Evolutionary conservation across 2,329 filamentous ascomycete genomes (phyloP), one percentile per base, ranked within the genome.

Genomic region (Xylaria sp.): DNA sequence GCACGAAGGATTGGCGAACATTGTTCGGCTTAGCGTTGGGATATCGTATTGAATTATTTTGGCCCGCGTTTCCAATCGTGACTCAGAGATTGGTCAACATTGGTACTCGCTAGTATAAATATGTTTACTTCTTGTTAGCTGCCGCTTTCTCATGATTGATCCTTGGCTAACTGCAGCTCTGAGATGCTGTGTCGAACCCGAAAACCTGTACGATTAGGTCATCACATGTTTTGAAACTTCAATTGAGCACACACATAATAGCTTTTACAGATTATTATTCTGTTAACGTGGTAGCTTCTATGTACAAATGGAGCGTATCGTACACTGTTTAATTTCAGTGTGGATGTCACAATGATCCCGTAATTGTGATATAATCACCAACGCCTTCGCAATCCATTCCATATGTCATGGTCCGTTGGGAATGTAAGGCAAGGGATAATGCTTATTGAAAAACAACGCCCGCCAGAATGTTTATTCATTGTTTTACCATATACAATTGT

Each of bases 401-500:
- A 32, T 13, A 28, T 45, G 13, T 23, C 15, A 15, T 32, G 12
- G n/a, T 46, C 8, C 43, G 4, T 43, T 43, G 28, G 23, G 18
- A 39, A 28, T 10, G 20, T 32, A 46, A 32, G 55, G 32, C 43
- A 48, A 53, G 18, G 28, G 41, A 60, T n/a, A 25, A 66, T 56
- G 50, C 20, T 43, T 61, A 30, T 57, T 50, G n/a, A 60, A 67
- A 39, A 65, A 64, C 66, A 68, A 72, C 62, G 65, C 58, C 62
- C 39, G 48, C 60, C 57, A 59, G 65, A 61, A 68, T 65, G 13
- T 43, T 45, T 53, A 28, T 64, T 68, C 55, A 63, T 39, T 64
- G 20, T 63, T 67, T 23, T 39, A 59, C 3, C 55, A 57, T 53
- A 25, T 52, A 60, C 10, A 52, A 43, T 56, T 55, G 34, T 72